These are phyloP conservation scores for Priceomyces carsonii DNA, from an alignment of 805 yeast genomes.

Conservation along the genomic window DNA sequence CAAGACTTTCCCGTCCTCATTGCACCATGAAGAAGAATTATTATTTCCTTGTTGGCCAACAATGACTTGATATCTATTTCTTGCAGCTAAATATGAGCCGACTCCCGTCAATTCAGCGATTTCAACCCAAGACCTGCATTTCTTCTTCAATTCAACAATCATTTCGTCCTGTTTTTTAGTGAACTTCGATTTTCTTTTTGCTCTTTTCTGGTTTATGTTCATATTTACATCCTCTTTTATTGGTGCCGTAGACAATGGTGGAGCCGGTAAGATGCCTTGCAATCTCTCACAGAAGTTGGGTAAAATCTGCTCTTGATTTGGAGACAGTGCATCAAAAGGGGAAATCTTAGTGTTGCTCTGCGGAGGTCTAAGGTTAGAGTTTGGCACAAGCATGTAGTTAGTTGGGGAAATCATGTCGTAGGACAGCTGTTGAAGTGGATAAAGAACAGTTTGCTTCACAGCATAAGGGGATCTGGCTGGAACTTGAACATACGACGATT, in stretches of 20 bases:
- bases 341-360: no score
- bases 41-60: conserved; percentile 81
- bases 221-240: conserved; percentile 44
- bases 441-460: conserved; percentile 8
- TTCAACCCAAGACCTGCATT: conserved; percentile 72
- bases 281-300: conserved; percentile 25
- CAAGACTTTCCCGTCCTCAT: conserved; percentile 52
- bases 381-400: conserved; percentile 23
- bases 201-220: conserved; percentile 47
- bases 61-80: conserved; percentile 76
- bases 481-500: conserved; percentile 18
- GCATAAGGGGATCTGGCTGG: conserved; percentile 6
- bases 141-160: conserved; percentile 59
- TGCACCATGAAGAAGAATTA: conserved; percentile 63
- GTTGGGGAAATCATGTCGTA: conserved; percentile 18
- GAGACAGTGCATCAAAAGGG: conserved; percentile 5
- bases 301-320: conserved; percentile 1
- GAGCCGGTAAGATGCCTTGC: conserved; percentile 42
- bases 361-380: conserved; percentile 7
- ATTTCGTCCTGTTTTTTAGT: conserved; percentile 65
- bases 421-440: conserved; percentile 13
- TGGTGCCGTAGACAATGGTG: conserved; percentile 47
- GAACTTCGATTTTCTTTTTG: conserved; percentile 67
- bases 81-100: conserved; percentile 68
- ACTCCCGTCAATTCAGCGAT: conserved; percentile 67